phyloP scores from a whole-genome alignment of 1,284 basidiomycete genomes.

The Takashimella tepidaria region DNA sequence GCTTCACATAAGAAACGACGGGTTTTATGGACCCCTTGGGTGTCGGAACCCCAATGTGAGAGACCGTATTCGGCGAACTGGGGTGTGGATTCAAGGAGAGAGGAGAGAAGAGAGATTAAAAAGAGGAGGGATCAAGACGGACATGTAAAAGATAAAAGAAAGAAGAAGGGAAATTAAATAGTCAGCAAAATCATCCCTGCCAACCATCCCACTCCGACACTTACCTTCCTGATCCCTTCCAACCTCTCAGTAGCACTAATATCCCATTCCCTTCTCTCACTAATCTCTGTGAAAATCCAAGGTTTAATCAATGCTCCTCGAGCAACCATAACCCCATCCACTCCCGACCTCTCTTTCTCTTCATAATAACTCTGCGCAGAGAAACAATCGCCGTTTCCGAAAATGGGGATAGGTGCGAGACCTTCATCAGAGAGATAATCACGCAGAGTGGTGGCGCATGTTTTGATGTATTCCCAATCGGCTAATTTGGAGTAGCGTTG shows the following conservation, averaged over 20 bases:
- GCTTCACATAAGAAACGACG: slow-evolving; percentile 92
- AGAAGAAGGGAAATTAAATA: no score
- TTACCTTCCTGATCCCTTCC: slow-evolving; percentile 72
- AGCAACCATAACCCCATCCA: slow-evolving; percentile 93
- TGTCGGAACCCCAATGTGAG: slow-evolving; percentile 75
- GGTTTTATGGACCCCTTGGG: slow-evolving; percentile 81
- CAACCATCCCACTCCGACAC: no score
- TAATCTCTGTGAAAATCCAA: slow-evolving; percentile 94
- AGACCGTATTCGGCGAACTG: slow-evolving; percentile 78
- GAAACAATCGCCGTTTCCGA: slow-evolving; percentile 93
- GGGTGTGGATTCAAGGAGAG: no score
- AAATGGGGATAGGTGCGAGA: slow-evolving; percentile 78
- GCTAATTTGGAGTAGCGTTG: slow-evolving; percentile 83
- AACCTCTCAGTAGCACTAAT: slow-evolving; percentile 86
- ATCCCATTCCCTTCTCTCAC: slow-evolving; percentile 89
- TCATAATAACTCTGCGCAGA: slow-evolving; percentile 63
- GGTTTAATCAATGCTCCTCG: slow-evolving; percentile 92
- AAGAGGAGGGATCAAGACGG: not conserved
- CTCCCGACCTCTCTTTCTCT: slow-evolving; percentile 67
- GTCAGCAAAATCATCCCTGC: no score
- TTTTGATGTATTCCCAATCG: slow-evolving; percentile 82
- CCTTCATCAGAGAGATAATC: slow-evolving; percentile 67
- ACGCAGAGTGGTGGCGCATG: slow-evolving; percentile 82
- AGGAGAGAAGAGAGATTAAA: no score
- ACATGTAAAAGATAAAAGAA: not conserved